phyloP scores from a whole-genome alignment of 495 filamentous ascomycete species.

The Annulohypoxylon moriforme region DNA sequence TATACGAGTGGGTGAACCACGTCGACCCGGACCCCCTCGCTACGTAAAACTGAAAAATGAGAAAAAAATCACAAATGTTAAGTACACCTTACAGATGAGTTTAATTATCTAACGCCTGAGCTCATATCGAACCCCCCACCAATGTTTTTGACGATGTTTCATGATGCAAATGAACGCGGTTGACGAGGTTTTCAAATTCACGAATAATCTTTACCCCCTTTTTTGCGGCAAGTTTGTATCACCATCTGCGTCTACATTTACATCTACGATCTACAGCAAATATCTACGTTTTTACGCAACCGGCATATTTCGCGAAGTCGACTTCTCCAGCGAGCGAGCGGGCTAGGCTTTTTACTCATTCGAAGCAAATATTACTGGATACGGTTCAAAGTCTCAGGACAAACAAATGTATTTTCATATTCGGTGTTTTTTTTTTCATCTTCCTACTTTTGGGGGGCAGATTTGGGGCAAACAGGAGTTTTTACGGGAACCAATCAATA shows the following conservation, averaged over 20 bases:
- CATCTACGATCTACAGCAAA: conserved; percentile 5
- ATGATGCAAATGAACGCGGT: conserved; percentile 27
- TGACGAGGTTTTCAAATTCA: conserved; percentile 18
- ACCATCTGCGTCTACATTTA: conserved; percentile 16
- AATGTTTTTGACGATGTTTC: conserved; percentile 24
- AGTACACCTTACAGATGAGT: conserved; percentile 10
- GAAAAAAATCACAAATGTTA: conserved; percentile 9
- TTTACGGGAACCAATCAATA: not conserved
- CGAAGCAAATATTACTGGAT: conserved; percentile 21
- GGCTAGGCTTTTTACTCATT: conserved; percentile 18
- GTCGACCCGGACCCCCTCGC: conserved; percentile 51
- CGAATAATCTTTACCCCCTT: conserved; percentile 3
- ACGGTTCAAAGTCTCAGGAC: conserved; percentile 41
- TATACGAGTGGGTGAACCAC: conserved; percentile 60
- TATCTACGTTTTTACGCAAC: conserved; percentile 14
- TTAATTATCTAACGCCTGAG: conserved; percentile 13
- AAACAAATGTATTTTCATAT: conserved; percentile 17
- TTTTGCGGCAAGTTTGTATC: conserved; percentile 39
- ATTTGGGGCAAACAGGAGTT: too few relatives aligned
- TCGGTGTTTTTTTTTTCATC: not conserved
- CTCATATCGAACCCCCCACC: conserved; percentile 2
- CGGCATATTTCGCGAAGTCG: conserved; percentile 16
- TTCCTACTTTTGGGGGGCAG: not conserved
- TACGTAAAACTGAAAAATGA: not conserved
- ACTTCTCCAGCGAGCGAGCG: conserved; percentile 17